Evolutionary conservation across 305 asterid genomes (phyloP).

Genomic region (Fraxinus sp.): DNA sequence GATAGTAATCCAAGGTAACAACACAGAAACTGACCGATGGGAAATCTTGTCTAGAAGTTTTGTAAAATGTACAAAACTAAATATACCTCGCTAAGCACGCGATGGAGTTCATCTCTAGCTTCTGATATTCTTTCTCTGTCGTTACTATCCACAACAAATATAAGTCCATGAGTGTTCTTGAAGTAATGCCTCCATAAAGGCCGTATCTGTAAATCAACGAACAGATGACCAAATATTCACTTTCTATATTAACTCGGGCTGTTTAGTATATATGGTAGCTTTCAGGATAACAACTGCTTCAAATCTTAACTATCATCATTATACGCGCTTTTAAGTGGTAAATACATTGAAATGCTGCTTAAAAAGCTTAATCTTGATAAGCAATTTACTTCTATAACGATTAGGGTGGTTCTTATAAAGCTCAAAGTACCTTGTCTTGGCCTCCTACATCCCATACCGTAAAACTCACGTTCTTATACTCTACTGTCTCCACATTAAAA

Average conservation of each 20-base stretch:
- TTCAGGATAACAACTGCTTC: background rate
- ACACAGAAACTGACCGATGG: background rate
- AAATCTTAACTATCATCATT: background rate
- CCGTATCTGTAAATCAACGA: constrained; percentile 33
- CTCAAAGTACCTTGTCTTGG: constrained; percentile 42
- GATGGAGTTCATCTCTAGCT: constrained; percentile 50
- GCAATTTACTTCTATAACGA: background rate
- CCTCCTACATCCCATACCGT: constrained; percentile 64
- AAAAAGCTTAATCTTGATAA: background rate
- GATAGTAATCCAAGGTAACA: background rate
- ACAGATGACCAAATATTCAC: background rate
- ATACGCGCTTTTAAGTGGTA: background rate
- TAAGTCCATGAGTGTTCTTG: constrained; percentile 49
- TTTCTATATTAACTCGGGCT: background rate
- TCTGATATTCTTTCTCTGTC: constrained; percentile 44
- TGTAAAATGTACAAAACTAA: background rate
- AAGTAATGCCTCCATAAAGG: constrained; percentile 53
- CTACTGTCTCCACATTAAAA: constrained; percentile 57
- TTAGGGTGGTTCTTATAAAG: background rate
- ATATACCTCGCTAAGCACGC: constrained; percentile 44
- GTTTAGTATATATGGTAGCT: background rate
- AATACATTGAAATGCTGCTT: background rate
- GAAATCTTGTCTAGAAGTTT: background rate
- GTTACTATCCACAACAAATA: constrained; percentile 52
- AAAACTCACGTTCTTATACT: constrained; percentile 48